Evolutionary conservation across 2,329 filamentous ascomycete genomes (phyloP).

Genomic region (Helotiales sp.): DNA sequence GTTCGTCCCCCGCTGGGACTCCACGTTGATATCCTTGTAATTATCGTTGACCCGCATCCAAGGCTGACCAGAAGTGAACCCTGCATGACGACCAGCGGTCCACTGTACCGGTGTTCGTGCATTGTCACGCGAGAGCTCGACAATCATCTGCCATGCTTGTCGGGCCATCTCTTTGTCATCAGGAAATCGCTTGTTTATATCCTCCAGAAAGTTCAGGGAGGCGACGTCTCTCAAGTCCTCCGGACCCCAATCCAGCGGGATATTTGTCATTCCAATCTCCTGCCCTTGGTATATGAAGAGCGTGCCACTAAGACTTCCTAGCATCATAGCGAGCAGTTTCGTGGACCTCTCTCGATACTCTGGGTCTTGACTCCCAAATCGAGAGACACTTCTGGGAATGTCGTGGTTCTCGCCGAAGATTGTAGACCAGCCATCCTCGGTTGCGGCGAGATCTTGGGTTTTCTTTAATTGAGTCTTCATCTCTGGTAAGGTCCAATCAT

Average conservation of each 20-base stretch:
- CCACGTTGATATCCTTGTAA: conserved; percentile 37
- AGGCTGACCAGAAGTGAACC: conserved; percentile 51
- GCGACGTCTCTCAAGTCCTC: conserved; percentile 66
- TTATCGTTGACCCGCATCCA: conserved; percentile 7
- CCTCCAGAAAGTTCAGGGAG: conserved; percentile 17
- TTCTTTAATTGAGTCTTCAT: neutral
- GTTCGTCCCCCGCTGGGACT: neutral
- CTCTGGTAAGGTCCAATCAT: neutral
- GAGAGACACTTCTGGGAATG: neutral
- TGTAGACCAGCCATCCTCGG: neutral
- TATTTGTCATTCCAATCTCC: conserved; percentile 56
- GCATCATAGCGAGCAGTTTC: conserved; percentile 51
- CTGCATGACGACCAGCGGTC: conserved; percentile 57
- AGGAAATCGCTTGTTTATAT: conserved; percentile 39
- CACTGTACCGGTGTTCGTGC: conserved; percentile 70
- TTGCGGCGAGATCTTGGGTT: neutral
- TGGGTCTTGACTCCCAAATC: neutral
- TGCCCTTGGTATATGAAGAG: conserved; percentile 59
- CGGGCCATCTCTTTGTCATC: conserved; percentile 32
- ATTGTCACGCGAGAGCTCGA: conserved; percentile 62
- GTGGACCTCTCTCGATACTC: conserved; percentile 33
- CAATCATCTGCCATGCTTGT: conserved; percentile 40
- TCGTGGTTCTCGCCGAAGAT: conserved; percentile 6
- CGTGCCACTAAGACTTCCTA: conserved; percentile 50
- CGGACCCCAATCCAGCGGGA: conserved; percentile 57